phyloP scores from a whole-genome alignment of 805 yeast genomes.

The Metschnikowia cerradonensis region DNA sequence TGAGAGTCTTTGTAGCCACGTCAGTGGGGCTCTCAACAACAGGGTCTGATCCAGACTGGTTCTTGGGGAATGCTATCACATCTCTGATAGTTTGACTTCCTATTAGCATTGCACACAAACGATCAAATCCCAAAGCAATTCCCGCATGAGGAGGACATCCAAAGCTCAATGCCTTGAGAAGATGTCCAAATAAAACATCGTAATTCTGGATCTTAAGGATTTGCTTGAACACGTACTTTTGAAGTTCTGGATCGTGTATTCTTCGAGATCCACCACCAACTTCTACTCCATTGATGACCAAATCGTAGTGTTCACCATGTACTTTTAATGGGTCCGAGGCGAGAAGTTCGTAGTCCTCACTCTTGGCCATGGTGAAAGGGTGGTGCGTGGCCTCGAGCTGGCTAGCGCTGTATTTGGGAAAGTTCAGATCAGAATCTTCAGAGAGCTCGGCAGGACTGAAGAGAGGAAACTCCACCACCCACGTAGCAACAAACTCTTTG shows the following conservation, averaged over 20 bases:
- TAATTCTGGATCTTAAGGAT: conserved; percentile 60
- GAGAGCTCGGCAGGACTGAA: conserved; percentile 67
- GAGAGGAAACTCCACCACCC: conserved; percentile 93
- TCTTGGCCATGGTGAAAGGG: conserved; percentile 91
- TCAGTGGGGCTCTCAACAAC: conserved; percentile 82
- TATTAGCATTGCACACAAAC: conserved; percentile 87
- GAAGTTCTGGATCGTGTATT: conserved; percentile 81
- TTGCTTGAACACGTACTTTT: conserved; percentile 63
- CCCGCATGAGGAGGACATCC: conserved; percentile 99
- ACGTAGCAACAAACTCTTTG: conserved; percentile 56
- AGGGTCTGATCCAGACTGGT: conserved; percentile 80
- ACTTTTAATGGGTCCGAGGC: conserved; percentile 55
- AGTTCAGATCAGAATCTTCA: conserved; percentile 27
- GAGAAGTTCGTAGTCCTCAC: conserved; percentile 60
- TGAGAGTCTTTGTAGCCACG: conserved; percentile 49
- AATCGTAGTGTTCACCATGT: conserved; percentile 88
- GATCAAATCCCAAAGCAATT: conserved; percentile 89
- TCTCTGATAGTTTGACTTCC: conserved; percentile 78
- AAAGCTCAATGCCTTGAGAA: conserved; percentile 71
- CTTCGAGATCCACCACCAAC: conserved; percentile 97
- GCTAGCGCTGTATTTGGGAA: conserved; percentile 56
- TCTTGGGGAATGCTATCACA: conserved; percentile 95
- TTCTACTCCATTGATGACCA: conserved; percentile 92
- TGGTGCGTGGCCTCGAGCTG: conserved; percentile 79
- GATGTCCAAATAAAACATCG: conserved; percentile 74